These are phyloP conservation scores for Microdochium nivale DNA, from an alignment of 2,329 filamentous ascomycete genomes.

Conservation along the genomic window DNA sequence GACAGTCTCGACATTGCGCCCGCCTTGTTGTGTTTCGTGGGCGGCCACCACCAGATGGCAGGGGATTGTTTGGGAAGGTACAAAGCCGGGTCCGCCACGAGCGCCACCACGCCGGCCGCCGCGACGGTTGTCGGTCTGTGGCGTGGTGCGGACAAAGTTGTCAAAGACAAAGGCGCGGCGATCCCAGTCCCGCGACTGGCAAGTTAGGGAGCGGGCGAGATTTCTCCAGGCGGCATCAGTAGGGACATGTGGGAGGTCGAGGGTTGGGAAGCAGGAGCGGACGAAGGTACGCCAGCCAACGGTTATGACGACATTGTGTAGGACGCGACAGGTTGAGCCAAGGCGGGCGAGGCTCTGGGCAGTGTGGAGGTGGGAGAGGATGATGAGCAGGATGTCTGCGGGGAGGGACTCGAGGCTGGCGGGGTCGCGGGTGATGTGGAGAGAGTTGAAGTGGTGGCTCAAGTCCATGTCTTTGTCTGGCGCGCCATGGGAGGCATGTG, in stretches of 20 bases:
- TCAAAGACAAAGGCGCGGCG: constrained; percentile 32
- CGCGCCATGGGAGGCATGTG: not conserved
- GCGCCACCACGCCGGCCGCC: not conserved
- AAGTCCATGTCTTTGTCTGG: not conserved
- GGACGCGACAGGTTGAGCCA: constrained; percentile 25
- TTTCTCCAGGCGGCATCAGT: constrained; percentile 21
- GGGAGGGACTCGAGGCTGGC: constrained; percentile 33
- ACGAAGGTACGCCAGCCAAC: constrained; percentile 44
- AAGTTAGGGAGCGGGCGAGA: constrained; percentile 37
- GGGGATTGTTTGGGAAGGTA: constrained; percentile 21
- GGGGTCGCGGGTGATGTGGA: constrained; percentile 6
- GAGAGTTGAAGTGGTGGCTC: constrained; percentile 3
- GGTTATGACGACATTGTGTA: constrained; percentile 27
- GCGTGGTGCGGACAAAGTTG: constrained; percentile 11
- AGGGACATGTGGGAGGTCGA: constrained; percentile 19
- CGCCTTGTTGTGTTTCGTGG: constrained; percentile 22
- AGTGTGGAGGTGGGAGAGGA: constrained; percentile 37
- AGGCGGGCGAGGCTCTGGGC: constrained; percentile 38
- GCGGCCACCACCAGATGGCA: constrained; percentile 42
- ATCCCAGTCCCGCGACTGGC: constrained; percentile 45
- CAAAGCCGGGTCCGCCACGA: constrained; percentile 6
- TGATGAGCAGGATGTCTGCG: constrained; percentile 39
- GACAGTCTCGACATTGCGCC: constrained; percentile 31
- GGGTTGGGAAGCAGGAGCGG: constrained; percentile 31
- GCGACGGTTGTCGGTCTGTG: not conserved